A percentile compares a stretch with the other conserved stretches of the same genome.
Evolutionary conservation across 2,329 filamentous ascomycete genomes (phyloP).

Genomic region (Fusarium longipes): DNA sequence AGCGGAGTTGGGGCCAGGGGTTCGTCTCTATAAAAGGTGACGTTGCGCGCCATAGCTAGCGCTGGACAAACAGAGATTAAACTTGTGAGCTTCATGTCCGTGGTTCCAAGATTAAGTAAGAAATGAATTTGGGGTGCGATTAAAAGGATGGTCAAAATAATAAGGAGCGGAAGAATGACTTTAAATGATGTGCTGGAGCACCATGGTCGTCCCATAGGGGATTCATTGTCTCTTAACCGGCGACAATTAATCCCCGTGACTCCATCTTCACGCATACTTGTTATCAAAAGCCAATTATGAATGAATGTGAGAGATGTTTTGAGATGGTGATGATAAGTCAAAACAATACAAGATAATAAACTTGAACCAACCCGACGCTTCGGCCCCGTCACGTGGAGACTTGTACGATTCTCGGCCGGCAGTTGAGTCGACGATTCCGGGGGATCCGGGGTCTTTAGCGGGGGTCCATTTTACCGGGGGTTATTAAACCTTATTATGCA

Average conservation of each 20-base stretch:
- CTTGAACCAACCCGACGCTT: constrained; percentile 20
- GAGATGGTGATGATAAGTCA: not conserved
- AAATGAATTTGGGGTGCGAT: constrained; percentile 28
- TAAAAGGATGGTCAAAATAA: constrained; percentile 32
- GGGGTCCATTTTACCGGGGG: constrained; percentile 13
- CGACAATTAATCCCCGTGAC: not conserved
- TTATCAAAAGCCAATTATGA: not conserved
- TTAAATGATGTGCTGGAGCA: constrained; percentile 31
- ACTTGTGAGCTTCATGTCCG: constrained; percentile 34
- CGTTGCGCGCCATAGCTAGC: constrained; percentile 46
- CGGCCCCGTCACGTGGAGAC: constrained; percentile 32
- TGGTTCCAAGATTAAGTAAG: constrained; percentile 8
- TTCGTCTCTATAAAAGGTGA: constrained; percentile 48
- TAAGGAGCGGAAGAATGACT: constrained; percentile 29
- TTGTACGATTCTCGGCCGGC: constrained; percentile 18
- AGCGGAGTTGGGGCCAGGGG: constrained; percentile 51
- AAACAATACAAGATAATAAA: not conserved
- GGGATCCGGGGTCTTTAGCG: not conserved
- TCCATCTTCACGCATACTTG: constrained; percentile 28
- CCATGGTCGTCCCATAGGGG: constrained; percentile 3
- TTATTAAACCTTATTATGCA: not conserved
- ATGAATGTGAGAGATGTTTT: not conserved
- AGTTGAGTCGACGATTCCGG: constrained; percentile 6
- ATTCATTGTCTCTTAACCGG: not conserved
- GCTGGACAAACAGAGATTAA: constrained; percentile 34